Evolutionary conservation across 2,329 filamentous ascomycete genomes (phyloP).

Genomic region (Sarocladium oryzae): DNA sequence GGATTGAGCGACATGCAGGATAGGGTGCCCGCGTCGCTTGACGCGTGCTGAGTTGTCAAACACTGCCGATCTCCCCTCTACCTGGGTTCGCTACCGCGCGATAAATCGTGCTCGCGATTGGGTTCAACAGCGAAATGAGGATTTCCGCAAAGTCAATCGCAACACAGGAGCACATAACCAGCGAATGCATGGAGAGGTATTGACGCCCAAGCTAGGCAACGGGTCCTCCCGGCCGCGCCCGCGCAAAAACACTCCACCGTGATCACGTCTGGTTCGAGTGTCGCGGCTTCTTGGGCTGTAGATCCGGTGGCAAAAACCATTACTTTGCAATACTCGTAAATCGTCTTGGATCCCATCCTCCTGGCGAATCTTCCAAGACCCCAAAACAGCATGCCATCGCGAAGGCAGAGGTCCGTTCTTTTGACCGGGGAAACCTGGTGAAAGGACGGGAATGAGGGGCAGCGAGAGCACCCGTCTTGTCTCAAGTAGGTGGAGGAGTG

Average conservation of each 20-base stretch:
- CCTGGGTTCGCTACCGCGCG: neutral
- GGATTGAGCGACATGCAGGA: conserved; percentile 4
- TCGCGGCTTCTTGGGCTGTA: neutral
- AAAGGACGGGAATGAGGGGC: neutral
- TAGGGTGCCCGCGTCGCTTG: neutral
- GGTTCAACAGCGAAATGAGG: too few relatives aligned
- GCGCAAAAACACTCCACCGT: neutral
- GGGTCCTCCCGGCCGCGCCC: neutral
- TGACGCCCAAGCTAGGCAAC: neutral
- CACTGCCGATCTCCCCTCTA: neutral
- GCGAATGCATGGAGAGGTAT: too few relatives aligned
- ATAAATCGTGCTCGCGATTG: too few relatives aligned
- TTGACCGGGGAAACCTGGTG: neutral
- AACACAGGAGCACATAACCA: too few relatives aligned
- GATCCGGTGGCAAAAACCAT: neutral
- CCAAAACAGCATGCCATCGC: neutral
- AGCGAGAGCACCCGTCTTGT: neutral
- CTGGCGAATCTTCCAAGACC: neutral
- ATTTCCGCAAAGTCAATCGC: too few relatives aligned
- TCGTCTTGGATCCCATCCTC: neutral
- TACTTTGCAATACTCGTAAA: too few relatives aligned
- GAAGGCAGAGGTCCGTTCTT: neutral
- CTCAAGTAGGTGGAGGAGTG: neutral
- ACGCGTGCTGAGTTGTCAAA: neutral
- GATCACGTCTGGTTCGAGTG: neutral